Conservation (phyloP, 2,329 filamentous ascomycete species). For the Exserohilum rostratum region DNA sequence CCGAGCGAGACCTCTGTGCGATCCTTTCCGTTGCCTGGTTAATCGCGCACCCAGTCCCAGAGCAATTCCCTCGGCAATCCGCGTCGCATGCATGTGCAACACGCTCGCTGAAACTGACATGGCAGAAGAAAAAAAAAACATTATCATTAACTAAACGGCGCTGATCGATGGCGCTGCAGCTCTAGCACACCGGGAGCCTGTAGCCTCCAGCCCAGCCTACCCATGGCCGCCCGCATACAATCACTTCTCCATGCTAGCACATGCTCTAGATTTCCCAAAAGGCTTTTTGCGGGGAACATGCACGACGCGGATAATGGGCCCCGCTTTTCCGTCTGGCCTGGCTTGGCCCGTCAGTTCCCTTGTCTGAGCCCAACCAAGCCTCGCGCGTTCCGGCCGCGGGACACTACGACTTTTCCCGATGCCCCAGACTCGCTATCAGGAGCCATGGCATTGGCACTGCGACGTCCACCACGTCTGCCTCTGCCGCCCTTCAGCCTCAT, state of each 20-base stretch:
- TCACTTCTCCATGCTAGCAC: constrained; percentile 7
- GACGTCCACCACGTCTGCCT: no score
- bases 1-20: constrained; percentile 12
- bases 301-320: constrained; percentile 23
- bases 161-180: neutral
- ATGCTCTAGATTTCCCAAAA: constrained; percentile 23
- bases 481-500: constrained; percentile 15
- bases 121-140: neutral
- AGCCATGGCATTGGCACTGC: constrained; percentile 15
- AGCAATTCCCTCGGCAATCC: neutral
- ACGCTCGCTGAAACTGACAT: no score
- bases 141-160: constrained; percentile 1
- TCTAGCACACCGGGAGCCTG: no score
- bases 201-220: neutral
- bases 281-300: constrained; percentile 32
- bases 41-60: constrained; percentile 8
- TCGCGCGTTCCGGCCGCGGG: constrained; percentile 34
- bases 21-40: neutral
- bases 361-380: constrained; percentile 5
- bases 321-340: constrained; percentile 14
- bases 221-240: no score
- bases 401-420: constrained; percentile 34
- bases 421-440: constrained; percentile 9
- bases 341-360: constrained; percentile 6
- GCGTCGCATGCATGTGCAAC: neutral